Percentiles rank a stretch among this genome's conserved stretches.
phyloP scores from a whole-genome alignment of 345 rosid species.

The Citrus maxima region DNA sequence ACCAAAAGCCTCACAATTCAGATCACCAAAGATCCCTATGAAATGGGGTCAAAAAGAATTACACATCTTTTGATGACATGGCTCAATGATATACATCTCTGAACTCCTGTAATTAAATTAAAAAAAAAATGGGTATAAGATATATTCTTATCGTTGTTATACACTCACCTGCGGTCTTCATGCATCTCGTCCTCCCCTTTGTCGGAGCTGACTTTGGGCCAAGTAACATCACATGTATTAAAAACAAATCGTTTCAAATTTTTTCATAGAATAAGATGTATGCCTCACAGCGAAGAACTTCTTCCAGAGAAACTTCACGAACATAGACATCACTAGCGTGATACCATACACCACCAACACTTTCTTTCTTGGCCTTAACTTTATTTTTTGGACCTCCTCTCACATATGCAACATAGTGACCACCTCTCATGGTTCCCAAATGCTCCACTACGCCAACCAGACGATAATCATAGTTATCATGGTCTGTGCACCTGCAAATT shows the following conservation, averaged over 20 bases:
- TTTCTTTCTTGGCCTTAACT: constrained; percentile 28
- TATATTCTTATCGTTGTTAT: constrained; percentile 22
- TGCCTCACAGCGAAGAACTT: constrained; percentile 81
- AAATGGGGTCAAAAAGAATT: constrained; percentile 14
- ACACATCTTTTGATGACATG: constrained; percentile 17
- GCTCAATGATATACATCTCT: constrained; percentile 17
- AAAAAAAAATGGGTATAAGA: constrained; percentile 8
- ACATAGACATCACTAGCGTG: constrained; percentile 67
- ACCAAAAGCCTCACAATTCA: not conserved
- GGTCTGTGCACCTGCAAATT: constrained; percentile 38
- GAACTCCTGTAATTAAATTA: constrained; percentile 21
- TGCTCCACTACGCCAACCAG: constrained; percentile 89
- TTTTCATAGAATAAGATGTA: constrained; percentile 86
- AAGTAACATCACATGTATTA: constrained; percentile 13
- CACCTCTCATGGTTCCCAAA: constrained; percentile 87
- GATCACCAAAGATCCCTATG: not conserved
- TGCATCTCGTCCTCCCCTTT: constrained; percentile 5
- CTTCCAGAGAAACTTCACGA: constrained; percentile 62
- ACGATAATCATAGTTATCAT: constrained; percentile 42
- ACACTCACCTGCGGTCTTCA: constrained; percentile 29
- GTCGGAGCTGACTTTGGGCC: constrained; percentile 17
- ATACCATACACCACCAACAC: constrained; percentile 58
- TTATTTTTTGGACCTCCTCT: constrained; percentile 43
- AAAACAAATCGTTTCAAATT: constrained; percentile 24
- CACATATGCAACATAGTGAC: constrained; percentile 89